Base-by-base conservation (phyloP, 805 yeast species). In the Metschnikowia baotianmanensis region DNA sequence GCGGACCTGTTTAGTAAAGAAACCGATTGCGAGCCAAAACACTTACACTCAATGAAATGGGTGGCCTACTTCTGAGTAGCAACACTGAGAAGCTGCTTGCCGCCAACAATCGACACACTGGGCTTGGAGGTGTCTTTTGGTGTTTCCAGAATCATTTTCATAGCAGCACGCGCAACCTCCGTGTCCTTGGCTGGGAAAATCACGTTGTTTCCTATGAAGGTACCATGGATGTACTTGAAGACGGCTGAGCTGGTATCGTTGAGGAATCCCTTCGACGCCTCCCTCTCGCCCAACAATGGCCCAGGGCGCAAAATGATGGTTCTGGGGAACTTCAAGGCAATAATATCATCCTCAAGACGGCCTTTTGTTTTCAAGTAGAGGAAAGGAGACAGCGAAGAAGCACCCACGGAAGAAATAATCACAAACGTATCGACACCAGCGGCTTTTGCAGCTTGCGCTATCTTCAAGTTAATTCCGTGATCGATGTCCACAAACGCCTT, bases 291-390 rank as follows among this genome's bases (percentile, higher is more conserved):
- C 5, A 86, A 52, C 26, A 88, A 64, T 1, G 69, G 59, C 11
- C 96, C 96, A 0, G 96, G 96, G 54, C 86, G 74, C 41, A 89
- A 60, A 46, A 89, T 83, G 37, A 87, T 75, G 1, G 89, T 80
- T 39, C 78, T 70, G n/a, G 80, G 82, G 60, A 87, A 89, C 20
- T 70, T 74, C 42, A 88, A 67, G 0, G 67, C 79, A 31, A 70
- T 62, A 8, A 89, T 65, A 34, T 78, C 87, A 32, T 80, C 74
- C 57, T 89, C 96, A 35, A 85, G 67, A 37, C 80, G 76, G 21
- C 95, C 96, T 58, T 89, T 89, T 61, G 83, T 71, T 50, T 71
- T 71, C 31, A 77, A 38, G 53, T 88, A 89, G 4, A 82, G 73
- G 30, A 86, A 68, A n/a, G 51, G 51, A 0, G 95, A 84, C 25